A percentile compares a stretch with the other conserved stretches of the same genome.
These are phyloP conservation scores for Cymbopogon citratus DNA, from an alignment of 176 grass and related monocot species.

Conservation along the genomic window DNA sequence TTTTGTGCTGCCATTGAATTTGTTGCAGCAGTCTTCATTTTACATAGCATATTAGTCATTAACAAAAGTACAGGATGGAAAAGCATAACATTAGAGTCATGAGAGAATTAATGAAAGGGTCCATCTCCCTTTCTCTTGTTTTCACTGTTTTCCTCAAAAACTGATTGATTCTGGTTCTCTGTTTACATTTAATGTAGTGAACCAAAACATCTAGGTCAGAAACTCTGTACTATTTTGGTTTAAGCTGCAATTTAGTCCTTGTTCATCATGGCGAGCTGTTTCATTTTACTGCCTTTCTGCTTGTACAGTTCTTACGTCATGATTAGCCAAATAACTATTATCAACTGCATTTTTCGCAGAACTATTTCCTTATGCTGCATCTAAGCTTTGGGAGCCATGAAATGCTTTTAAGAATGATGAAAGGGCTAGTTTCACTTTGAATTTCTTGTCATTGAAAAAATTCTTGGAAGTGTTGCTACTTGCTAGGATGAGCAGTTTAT, in stretches of 20 bases:
- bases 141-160: neutral
- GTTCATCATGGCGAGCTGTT: neutral
- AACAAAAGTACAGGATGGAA: neutral
- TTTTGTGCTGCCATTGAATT: neutral
- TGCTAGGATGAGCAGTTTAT: constrained; percentile 6
- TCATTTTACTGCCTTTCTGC: neutral
- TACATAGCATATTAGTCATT: neutral
- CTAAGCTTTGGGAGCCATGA: neutral
- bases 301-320: neutral
- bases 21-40: neutral
- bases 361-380: neutral
- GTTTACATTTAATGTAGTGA: neutral
- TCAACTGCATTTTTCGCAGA: neutral
- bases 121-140: neutral
- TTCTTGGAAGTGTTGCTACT: neutral
- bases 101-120: neutral
- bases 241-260: neutral
- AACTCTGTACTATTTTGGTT: neutral
- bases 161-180: neutral
- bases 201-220: neutral
- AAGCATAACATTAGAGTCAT: neutral
- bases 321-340: neutral
- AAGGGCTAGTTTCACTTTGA: neutral
- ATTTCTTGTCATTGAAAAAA: neutral
- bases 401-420: neutral